phyloP scores from a whole-genome alignment of 306 rosid species.

The Acacia confusa region DNA sequence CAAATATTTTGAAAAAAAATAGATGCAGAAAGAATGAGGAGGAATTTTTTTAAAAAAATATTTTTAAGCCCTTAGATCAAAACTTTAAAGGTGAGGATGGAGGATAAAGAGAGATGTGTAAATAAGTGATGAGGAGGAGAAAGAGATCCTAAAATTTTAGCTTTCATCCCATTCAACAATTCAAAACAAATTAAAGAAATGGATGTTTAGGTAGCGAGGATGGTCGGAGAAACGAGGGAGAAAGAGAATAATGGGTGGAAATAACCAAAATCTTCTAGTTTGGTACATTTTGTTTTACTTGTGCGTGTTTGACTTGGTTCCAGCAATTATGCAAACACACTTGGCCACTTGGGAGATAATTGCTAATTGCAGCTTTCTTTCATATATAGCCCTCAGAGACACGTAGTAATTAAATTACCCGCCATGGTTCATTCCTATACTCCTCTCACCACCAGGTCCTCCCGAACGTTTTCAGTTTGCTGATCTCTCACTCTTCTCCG shows the following conservation, averaged over 20 bases:
- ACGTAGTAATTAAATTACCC: slow-evolving; percentile 43
- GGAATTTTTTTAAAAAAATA: too few species aligned
- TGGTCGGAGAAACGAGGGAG: slow-evolving; percentile 1
- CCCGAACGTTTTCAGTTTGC: slow-evolving; percentile 5
- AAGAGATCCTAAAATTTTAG: too few species aligned
- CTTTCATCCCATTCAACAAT: too few species aligned
- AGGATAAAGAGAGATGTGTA: too few species aligned
- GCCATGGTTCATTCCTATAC: slow-evolving; percentile 34
- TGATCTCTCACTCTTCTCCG: slow-evolving; percentile 1
- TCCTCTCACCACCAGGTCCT: slow-evolving; percentile 11
- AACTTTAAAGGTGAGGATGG: too few species aligned
- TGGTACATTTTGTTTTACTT: slow-evolving; percentile 40
- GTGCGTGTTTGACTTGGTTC: slow-evolving; percentile 37
- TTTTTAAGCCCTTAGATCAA: too few species aligned
- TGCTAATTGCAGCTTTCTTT: slow-evolving; percentile 34
- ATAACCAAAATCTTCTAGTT: slow-evolving; percentile 25
- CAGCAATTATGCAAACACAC: slow-evolving; percentile 32
- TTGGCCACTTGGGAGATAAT: slow-evolving; percentile 48
- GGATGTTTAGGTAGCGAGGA: neutral
- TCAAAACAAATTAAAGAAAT: too few species aligned
- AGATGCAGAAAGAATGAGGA: too few species aligned
- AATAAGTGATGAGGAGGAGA: too few species aligned
- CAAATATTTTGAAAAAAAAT: too few species aligned
- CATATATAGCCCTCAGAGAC: slow-evolving; percentile 41
- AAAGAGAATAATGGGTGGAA: neutral